Base-by-base conservation (phyloP, 768 basidiomycete genomes). In the Tulasnella sp. region DNA sequence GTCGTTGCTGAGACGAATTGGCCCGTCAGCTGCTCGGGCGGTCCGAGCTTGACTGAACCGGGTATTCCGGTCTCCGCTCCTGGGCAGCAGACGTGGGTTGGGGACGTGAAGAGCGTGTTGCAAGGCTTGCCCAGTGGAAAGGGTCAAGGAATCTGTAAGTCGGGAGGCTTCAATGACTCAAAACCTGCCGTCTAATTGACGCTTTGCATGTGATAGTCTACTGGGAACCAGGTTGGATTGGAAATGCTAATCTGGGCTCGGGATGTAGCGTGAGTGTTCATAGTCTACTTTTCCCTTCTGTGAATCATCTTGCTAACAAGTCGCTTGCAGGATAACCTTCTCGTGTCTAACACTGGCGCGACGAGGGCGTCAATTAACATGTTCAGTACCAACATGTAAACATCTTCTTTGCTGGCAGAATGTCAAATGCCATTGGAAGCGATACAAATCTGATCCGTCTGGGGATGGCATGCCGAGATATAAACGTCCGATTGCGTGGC, bases 181-280 rank as follows among this genome's bases (percentile, higher is more conserved):
- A 26, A 26, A 8, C 7, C 19, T 19, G 47, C 17, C 26, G 47
- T 44, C 16, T 44, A 26, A 6, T 52, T 52, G 26, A 52, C n/a
- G n/a, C 26, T 11, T 5, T 52, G n/a, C n/a, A 11, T 59, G 4
- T 12, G 22, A 29, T 72, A 36, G 41, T 85, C n/a, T 88, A 88
- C 76, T 89, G 87, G 88, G 87, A 89, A 75, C 87, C 87, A 26
- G 86, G 82, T 62, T 89, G 88, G 87, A 81, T 88, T 64, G 86
- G 86, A 3, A 87, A 83, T 73, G 86, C 85, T 16, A 80, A 78
- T 67, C 72, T 80, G 34, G 80, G 79, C 40, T 40, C 40, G 7
- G 40, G 40, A 7, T 40, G 40, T 16, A 40, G 40, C 16, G 40
- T 40, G 16, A 40, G 40, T 40, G 7, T 40, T 40, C 16, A 7